phyloP scores from a whole-genome alignment of 306 rosid species.

The Betula pendula region DNA sequence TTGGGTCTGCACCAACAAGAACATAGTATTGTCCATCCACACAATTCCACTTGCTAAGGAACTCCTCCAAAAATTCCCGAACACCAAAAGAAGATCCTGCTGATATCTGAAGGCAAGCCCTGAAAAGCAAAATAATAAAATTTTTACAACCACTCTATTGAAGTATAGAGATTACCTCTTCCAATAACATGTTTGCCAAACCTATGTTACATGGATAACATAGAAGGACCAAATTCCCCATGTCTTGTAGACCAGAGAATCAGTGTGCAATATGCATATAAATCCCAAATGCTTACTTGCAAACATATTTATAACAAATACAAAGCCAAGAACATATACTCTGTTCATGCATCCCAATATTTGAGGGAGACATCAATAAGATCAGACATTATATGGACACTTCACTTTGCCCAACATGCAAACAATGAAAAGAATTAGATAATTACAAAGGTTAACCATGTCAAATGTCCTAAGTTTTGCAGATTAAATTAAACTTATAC shows the following conservation, averaged over 20 bases:
- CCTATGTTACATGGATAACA: not conserved
- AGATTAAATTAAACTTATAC: not conserved
- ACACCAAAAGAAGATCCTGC: constrained; percentile 45
- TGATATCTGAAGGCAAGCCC: constrained; percentile 62
- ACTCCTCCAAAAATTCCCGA: constrained; percentile 57
- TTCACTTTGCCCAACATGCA: constrained; percentile 1
- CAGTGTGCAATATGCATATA: not conserved
- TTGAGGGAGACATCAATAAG: not conserved
- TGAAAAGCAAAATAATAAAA: constrained; percentile 34
- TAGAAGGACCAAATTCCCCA: constrained; percentile 1
- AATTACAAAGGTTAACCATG: not conserved
- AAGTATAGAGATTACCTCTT: not conserved
- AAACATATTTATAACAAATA: constrained; percentile 4
- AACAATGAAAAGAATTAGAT: constrained; percentile 1
- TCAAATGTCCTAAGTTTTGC: not conserved
- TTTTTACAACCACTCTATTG: not conserved
- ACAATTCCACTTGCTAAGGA: constrained; percentile 68
- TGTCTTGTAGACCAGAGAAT: not conserved
- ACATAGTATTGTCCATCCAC: constrained; percentile 47
- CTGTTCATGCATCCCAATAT: not conserved
- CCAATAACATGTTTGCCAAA: constrained; percentile 7
- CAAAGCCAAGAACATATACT: not conserved
- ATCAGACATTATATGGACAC: not conserved
- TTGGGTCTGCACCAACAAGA: constrained; percentile 37
- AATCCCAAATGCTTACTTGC: constrained; percentile 7